These are phyloP conservation scores for Thermomucor indicae-seudaticae DNA, from an alignment of 371 early-diverging fungal species.

Conservation along the genomic window DNA sequence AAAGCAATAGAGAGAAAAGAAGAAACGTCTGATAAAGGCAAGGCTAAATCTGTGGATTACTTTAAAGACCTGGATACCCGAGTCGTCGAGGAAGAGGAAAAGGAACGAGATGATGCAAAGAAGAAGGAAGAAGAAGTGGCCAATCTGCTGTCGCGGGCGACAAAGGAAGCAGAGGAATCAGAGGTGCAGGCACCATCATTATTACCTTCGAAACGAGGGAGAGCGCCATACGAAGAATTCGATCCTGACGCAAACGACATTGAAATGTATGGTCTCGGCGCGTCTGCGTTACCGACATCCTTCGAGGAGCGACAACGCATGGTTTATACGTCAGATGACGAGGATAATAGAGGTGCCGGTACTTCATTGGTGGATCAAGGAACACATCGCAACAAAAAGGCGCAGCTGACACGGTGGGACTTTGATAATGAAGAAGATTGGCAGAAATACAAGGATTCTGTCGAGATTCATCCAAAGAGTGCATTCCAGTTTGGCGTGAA, in stretches of 20 bases:
- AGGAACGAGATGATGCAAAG: constrained; percentile 10
- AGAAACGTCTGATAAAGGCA: neutral
- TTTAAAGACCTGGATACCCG: constrained; percentile 22
- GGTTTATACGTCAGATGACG: constrained; percentile 45
- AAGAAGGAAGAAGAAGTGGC: constrained; percentile 8
- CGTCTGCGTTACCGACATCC: constrained; percentile 42
- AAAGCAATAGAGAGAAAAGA: constrained; percentile 5
- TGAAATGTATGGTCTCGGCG: constrained; percentile 41
- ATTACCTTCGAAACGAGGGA: constrained; percentile 3
- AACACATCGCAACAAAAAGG: constrained; percentile 63
- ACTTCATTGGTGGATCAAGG: constrained; percentile 63
- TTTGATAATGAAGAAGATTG: constrained; percentile 79
- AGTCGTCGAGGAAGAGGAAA: constrained; percentile 16
- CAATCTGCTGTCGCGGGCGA: constrained; percentile 8
- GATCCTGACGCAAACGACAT: constrained; percentile 44
- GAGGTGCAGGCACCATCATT: neutral
- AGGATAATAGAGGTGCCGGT: constrained; percentile 34
- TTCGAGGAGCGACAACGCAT: constrained; percentile 36
- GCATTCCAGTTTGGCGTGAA: constrained; percentile 78
- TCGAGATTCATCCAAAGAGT: constrained; percentile 73
- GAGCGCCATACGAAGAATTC: constrained; percentile 9
- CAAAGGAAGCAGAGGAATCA: constrained; percentile 3
- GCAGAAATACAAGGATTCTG: constrained; percentile 64
- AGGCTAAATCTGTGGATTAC: constrained; percentile 20
- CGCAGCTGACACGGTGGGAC: constrained; percentile 69